A percentile compares a stretch with the other conserved stretches of the same genome.
Evolutionary conservation across 2,329 filamentous ascomycete genomes (phyloP).

Genomic region (Alternaria sp.): DNA sequence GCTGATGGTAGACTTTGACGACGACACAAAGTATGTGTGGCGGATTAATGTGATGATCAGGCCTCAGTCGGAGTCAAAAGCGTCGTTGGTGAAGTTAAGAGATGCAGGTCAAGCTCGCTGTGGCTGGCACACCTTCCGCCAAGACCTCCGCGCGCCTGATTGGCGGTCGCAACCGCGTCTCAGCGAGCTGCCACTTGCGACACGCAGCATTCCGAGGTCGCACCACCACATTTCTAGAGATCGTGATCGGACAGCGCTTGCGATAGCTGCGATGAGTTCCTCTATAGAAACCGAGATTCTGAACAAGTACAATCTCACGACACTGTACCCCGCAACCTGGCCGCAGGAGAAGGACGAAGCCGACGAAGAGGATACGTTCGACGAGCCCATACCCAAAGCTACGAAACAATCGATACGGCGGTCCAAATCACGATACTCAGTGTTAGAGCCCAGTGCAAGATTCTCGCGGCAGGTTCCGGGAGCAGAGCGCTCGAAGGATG

Average conservation of each 20-base stretch:
- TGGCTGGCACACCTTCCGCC: slow-evolving; percentile 2
- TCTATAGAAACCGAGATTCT: slow-evolving; percentile 72
- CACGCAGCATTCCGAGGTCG: slow-evolving; percentile 12
- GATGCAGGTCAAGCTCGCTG: background rate
- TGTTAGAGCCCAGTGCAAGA: slow-evolving; percentile 77
- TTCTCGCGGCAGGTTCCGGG: slow-evolving; percentile 72
- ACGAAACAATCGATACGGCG: slow-evolving; percentile 45
- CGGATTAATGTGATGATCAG: background rate
- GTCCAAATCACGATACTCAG: slow-evolving; percentile 83
- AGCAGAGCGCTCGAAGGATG: slow-evolving; percentile 70
- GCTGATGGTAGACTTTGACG: too few relatives aligned
- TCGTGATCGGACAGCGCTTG: background rate
- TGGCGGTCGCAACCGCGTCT: slow-evolving; percentile 30
- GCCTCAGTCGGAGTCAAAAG: rapidly evolving
- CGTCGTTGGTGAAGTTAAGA: background rate
- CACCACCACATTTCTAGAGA: background rate
- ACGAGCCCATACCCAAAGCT: slow-evolving; percentile 57
- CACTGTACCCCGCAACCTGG: slow-evolving; percentile 82
- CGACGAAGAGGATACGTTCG: slow-evolving; percentile 55
- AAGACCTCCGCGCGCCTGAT: slow-evolving; percentile 25
- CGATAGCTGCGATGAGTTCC: slow-evolving; percentile 33
- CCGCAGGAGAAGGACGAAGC: slow-evolving; percentile 79
- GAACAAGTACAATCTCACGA: slow-evolving; percentile 87
- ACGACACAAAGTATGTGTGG: too few relatives aligned
- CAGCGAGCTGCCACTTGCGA: slow-evolving; percentile 19